Evolutionary conservation across 805 yeast species (phyloP).

Genomic region (Metschnikowia bowlesiae): DNA sequence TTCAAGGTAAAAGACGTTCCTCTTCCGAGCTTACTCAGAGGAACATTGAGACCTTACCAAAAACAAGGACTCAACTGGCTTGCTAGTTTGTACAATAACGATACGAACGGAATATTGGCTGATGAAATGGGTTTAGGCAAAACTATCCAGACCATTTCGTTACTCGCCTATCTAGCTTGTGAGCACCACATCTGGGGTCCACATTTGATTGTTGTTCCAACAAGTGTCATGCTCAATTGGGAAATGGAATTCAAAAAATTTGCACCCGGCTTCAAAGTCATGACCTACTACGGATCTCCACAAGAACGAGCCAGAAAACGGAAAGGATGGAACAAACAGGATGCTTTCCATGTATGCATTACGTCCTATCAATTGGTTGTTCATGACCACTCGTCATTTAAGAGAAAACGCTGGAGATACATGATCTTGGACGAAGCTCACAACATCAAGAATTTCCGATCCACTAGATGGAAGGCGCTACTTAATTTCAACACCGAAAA

Average conservation of each 20-base stretch:
- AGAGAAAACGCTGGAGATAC: constrained; percentile 90
- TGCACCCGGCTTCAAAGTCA: constrained; percentile 95
- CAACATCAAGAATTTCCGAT: constrained; percentile 91
- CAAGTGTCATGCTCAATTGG: constrained; percentile 97
- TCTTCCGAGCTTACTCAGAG: constrained; percentile 70
- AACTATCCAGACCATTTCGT: constrained; percentile 91
- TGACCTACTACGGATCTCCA: constrained; percentile 95
- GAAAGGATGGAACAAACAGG: constrained; percentile 96
- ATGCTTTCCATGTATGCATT: constrained; percentile 93
- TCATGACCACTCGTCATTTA: constrained; percentile 91
- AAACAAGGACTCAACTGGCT: constrained; percentile 97
- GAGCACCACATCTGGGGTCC: constrained; percentile 98
- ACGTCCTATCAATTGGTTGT: constrained; percentile 97
- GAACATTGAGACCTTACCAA: constrained; percentile 83
- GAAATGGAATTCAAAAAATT: constrained; percentile 98
- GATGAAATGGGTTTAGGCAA: constrained; percentile 99
- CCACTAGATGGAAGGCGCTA: constrained; percentile 95
- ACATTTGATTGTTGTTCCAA: constrained; percentile 93
- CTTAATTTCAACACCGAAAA: constrained; percentile 90
- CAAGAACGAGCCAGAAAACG: constrained; percentile 94
- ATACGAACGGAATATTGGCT: constrained; percentile 94
- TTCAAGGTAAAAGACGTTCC: constrained; percentile 61
- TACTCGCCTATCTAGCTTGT: constrained; percentile 84
- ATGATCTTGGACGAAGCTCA: constrained; percentile 98
- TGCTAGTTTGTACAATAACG: constrained; percentile 85